A percentile compares a stretch with the other conserved stretches of the same genome.
These are phyloP conservation scores for Aspergillus affinis DNA, from an alignment of 495 filamentous ascomycete genomes.

Conservation along the genomic window DNA sequence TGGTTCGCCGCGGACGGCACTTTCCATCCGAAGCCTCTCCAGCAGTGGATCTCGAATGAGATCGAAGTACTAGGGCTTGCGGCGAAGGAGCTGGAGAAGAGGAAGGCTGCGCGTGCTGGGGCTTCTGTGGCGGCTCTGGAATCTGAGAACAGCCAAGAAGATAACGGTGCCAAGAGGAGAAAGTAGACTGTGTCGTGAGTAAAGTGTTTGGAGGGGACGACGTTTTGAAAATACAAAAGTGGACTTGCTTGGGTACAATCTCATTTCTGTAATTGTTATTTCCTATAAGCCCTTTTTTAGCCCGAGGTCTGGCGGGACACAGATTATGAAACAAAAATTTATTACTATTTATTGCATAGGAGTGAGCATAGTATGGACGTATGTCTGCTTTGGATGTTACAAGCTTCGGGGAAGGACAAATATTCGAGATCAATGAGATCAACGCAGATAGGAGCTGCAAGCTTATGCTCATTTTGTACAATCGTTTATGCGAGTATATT, in stretches of 20 bases:
- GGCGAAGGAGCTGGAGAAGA: slow-evolving; percentile 59
- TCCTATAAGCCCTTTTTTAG: neutral
- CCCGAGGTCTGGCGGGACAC: neutral
- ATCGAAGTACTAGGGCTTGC: slow-evolving; percentile 66
- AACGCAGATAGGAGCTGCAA: neutral
- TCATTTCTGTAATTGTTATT: neutral
- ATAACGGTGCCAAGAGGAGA: neutral
- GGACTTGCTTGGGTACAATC: neutral
- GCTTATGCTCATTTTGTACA: neutral
- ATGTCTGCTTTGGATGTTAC: no score
- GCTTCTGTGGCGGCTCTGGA: neutral
- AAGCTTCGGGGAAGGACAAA: no score
- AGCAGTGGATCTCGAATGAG: slow-evolving; percentile 70
- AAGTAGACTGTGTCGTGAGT: slow-evolving; percentile 2
- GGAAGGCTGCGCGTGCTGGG: slow-evolving; percentile 6
- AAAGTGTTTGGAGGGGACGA: neutral
- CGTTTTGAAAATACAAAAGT: neutral
- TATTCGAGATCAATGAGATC: neutral
- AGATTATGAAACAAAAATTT: neutral
- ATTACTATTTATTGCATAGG: neutral
- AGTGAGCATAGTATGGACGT: neutral
- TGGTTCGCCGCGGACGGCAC: slow-evolving; percentile 85
- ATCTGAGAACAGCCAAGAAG: neutral
- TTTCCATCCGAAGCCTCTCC: slow-evolving; percentile 82
- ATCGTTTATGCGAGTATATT: neutral